Conservation (phyloP, 257 asterid genomes). For the Echium plantagineum region DNA sequence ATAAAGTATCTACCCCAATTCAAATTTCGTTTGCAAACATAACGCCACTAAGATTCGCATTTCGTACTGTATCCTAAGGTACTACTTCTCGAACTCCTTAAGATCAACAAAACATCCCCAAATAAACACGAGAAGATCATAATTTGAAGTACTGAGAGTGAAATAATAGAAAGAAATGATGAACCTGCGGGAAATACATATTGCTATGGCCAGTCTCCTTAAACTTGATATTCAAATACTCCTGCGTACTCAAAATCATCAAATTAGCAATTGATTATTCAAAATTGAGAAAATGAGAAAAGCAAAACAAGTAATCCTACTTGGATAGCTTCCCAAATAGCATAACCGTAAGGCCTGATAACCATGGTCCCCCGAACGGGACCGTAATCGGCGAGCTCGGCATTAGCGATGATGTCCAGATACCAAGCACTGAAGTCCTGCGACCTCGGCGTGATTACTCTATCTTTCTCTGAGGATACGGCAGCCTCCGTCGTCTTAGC, state of each 20-base stretch:
- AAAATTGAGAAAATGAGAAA: too few relatives aligned
- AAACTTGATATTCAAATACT: too few relatives aligned
- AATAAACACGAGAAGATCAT: background rate
- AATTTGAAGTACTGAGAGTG: background rate
- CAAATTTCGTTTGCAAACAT: too few relatives aligned
- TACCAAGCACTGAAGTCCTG: constrained; percentile 99
- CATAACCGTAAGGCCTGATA: constrained; percentile 91
- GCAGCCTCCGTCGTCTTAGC: too few relatives aligned
- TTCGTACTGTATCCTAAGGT: too few relatives aligned
- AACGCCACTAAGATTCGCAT: too few relatives aligned
- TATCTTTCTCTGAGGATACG: constrained; percentile 36
- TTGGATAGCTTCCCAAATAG: too few relatives aligned
- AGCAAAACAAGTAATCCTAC: background rate
- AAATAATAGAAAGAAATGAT: background rate
- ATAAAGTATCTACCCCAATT: too few relatives aligned
- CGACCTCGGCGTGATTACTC: constrained; percentile 77
- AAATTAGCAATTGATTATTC: too few relatives aligned
- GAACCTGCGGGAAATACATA: constrained; percentile 97
- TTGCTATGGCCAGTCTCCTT: constrained; percentile 44
- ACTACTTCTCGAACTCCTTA: too few relatives aligned
- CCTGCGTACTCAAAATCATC: too few relatives aligned
- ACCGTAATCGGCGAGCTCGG: constrained; percentile 96
- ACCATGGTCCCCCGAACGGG: constrained; percentile 99
- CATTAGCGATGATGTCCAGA: constrained; percentile 75
- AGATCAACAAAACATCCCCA: background rate